Percentiles rank a stretch among this genome's conserved stretches.
phyloP scores from a whole-genome alignment of 140 eudicot species.

The Oenanthe javanica region DNA sequence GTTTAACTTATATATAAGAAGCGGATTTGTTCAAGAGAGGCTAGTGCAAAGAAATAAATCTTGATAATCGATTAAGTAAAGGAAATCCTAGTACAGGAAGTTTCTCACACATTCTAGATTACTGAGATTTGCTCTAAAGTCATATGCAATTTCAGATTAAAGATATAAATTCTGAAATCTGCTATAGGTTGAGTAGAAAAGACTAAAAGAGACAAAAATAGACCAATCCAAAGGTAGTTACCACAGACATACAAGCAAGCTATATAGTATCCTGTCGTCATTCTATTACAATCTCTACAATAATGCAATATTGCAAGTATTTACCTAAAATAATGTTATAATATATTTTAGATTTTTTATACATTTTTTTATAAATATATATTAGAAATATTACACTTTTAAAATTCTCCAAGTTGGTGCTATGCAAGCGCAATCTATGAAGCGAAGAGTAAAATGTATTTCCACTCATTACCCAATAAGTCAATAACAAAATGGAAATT shows the following conservation, averaged over 20 bases:
- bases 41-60: not conserved
- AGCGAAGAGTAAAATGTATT: not conserved
- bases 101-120: no score
- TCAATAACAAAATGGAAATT: not conserved
- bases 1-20: not conserved
- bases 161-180: not conserved
- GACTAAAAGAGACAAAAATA: not conserved
- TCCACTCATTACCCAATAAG: not conserved
- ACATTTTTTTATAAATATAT: no score
- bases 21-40: not conserved
- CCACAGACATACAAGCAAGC: not conserved
- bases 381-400: not conserved
- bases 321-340: not conserved
- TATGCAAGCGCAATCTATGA: not conserved
- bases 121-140: not conserved
- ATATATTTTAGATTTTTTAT: no score
- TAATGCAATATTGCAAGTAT: not conserved
- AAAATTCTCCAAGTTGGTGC: not conserved
- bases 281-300: not conserved
- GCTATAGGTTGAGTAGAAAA: not conserved
- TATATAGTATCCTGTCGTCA: not conserved
- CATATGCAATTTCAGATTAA: not conserved
- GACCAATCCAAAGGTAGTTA: not conserved
- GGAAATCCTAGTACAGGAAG: not conserved
- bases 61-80: not conserved